Base-by-base conservation (phyloP, 225 moss, liverwort and hornwort genomes). In the Pseudoscleropodium purum region DNA sequence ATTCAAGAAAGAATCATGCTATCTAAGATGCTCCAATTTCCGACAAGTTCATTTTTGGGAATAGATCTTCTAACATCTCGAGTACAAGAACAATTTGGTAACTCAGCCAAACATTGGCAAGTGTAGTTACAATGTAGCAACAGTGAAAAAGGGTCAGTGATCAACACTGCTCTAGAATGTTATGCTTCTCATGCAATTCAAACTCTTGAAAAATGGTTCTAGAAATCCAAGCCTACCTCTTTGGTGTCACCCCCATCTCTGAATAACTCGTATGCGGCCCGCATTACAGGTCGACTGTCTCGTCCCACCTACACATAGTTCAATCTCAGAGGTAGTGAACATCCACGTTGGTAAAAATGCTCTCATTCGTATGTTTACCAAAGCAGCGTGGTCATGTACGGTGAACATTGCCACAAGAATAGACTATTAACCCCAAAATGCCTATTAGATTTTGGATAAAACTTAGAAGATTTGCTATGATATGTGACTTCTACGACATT, bases 211-310 rank as follows among this genome's bases (percentile, higher is more conserved):
- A 63, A 69, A 52, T 9, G 72, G 15, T 31, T 85, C 15, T 12
- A 56, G 39, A 84, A 9, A 67, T 76, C 36, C 69, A 83, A 74
- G 59, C 24, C 56, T 73, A 96, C 98, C 93, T 95, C 89, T 73
- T 95, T 91, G 49, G 95, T 91, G 74, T 94, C 91, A 84, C 95
- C 95, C 63, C 97, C 97, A 64, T 96, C 93, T 90, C 97, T 91
- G 82, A 96, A 97, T 39, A 99, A 83, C 87, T 97, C 95, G 83
- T 97, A 97, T 47, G 96, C 94, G 83, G 95, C 94, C 79, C 94
- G 93, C 99, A 99, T 96, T 41, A 97, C 94, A 78, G 97, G 94
- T 84, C 99, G 95, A 77, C 94, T 90, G 89, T 99, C 99, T 74
- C 91, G 93, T 89, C 97, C 96, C 86, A 99, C 97, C 98, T 98